Evolutionary conservation across 495 filamentous ascomycete species (phyloP).

Genomic region (Neurospora sp.): DNA sequence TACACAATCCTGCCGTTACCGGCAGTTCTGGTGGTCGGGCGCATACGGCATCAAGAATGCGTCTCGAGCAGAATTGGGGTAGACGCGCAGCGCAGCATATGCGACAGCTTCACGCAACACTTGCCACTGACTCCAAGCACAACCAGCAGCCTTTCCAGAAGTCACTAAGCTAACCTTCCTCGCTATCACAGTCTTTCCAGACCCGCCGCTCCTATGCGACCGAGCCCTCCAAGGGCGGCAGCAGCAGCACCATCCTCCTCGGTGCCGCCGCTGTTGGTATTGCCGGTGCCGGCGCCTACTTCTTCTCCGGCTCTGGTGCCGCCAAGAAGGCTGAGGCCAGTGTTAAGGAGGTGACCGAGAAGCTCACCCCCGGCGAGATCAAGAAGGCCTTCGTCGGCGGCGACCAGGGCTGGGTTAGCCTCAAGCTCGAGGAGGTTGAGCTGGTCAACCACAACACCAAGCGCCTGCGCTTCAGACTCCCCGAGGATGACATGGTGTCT

Average conservation of each 20-base stretch:
- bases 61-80: background rate
- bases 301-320: conserved; percentile 34
- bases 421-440: conserved; percentile 71
- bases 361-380: conserved; percentile 14
- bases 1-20: background rate
- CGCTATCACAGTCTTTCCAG: conserved; percentile 8
- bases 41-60: background rate
- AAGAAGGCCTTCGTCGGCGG: conserved; percentile 69
- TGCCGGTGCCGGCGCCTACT: conserved; percentile 45
- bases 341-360: conserved; percentile 29
- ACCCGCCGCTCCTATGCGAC: conserved; percentile 43
- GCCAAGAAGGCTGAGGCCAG: conserved; percentile 41
- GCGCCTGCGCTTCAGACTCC: conserved; percentile 70
- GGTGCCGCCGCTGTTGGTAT: conserved; percentile 25
- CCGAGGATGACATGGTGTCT: conserved; percentile 72
- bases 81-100: background rate
- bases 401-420: conserved; percentile 72
- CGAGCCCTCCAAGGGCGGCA: conserved; percentile 27
- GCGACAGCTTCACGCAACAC: background rate
- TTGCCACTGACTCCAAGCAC: conserved; percentile 5
- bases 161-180: background rate
- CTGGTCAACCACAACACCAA: conserved; percentile 82
- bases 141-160: background rate
- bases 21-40: background rate
- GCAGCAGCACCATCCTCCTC: conserved; percentile 33